Percentiles rank a stretch among this genome's conserved stretches.
phyloP scores from a whole-genome alignment of 2,329 filamentous ascomycete species.

The Lanzia echinophila region DNA sequence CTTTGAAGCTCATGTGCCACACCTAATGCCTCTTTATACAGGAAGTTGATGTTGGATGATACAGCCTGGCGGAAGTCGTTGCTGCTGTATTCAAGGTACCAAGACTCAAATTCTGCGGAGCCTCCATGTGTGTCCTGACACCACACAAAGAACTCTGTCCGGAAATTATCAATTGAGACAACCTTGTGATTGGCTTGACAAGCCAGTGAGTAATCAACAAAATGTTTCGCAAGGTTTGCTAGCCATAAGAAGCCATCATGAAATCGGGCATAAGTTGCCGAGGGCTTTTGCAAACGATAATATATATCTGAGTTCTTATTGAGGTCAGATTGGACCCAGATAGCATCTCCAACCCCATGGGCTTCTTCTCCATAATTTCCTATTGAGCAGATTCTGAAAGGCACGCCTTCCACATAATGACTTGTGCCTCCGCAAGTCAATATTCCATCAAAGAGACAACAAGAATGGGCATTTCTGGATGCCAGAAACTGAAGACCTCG shows the following conservation, averaged over 20 bases:
- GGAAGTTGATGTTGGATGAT: conserved; percentile 52
- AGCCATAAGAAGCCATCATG: conserved; percentile 63
- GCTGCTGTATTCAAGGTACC: conserved; percentile 46
- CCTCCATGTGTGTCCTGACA: conserved; percentile 39
- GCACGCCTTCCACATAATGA: conserved; percentile 47
- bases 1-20: conserved; percentile 23
- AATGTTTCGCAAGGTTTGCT: conserved; percentile 62
- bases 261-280: conserved; percentile 55
- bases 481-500: conserved; percentile 47
- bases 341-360: conserved; percentile 42
- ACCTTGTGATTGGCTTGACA: conserved; percentile 14
- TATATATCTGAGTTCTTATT: conserved; percentile 46
- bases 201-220: conserved; percentile 51
- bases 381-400: conserved; percentile 54
- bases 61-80: conserved; percentile 60
- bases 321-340: conserved; percentile 57
- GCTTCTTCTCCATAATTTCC: conserved; percentile 54
- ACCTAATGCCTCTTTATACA: conserved; percentile 57
- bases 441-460: conserved; percentile 54
- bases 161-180: conserved; percentile 52
- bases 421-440: conserved; percentile 39
- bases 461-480: conserved; percentile 31
- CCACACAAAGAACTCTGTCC: conserved; percentile 51
- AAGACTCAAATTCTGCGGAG: conserved; percentile 41
- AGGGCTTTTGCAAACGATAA: conserved; percentile 54